Evolutionary conservation across 192 early-diverging fungal species (phyloP), one percentile per base, ranked within the genome.

Genomic region (Rhizophagus clarus): DNA sequence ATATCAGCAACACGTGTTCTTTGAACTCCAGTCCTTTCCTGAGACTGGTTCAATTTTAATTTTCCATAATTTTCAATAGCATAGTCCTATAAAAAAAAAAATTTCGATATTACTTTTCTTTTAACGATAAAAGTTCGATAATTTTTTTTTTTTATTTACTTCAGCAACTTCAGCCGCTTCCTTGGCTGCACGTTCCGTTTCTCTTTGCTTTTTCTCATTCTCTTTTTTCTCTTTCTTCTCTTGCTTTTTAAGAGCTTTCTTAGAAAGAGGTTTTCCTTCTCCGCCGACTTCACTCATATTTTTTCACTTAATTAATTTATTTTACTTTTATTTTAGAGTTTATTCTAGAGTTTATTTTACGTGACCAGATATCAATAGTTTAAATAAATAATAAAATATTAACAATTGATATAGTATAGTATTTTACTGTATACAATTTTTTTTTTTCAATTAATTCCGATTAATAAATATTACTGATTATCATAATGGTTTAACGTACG

Each of bases 231-330:
- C 86, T 84, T 96, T 92, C 87, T 96, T 96, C 80, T 95, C 92
- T 17, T 94, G 90, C 88, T 99, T 99, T 90, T 99, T 99, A 51
- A 97, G 87, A 10, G 93, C 94, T 81, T 92, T 93, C 86, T 97
- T 96, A 56, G 96, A 94, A 56, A 97, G 88, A 26, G 97, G 95
- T 81, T 96, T 92, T 73, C 96, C 97, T 42, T 97, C 93, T 76
- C 93, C 93, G 28, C 32, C 64, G 8, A 31, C 29, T 32, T 67
- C 64, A 12, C 24, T 67, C 64, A 31, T n/a, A n/a, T n/a, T n/a
- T 67, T 31, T 14, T 28, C 64, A 69, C 49, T 60, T 56, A 12
- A 12, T 45, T 12, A 45, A 45, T 40, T 40, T 7, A 40, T 34
- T 34, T 34, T 34, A 34, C 5, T 34, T 34, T 34, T 34, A 40